Base-by-base conservation (phyloP, 2,329 filamentous ascomycete genomes). In the Davidsoniella eucalypti region DNA sequence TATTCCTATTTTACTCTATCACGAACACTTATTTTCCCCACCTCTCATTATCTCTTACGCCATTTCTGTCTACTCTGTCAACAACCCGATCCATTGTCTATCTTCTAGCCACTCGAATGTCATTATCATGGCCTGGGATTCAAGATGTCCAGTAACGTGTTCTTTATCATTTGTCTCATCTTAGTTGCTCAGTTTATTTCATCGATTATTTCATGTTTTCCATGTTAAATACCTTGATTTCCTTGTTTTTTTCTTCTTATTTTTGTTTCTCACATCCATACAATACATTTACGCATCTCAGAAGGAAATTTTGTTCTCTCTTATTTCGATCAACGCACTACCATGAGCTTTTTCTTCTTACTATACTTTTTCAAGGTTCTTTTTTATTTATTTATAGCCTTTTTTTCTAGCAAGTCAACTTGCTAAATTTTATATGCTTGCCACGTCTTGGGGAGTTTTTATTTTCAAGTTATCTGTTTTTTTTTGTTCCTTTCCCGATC, bases 81-180 rank as follows among this genome's bases (percentile, higher is more conserved):
- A 33, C 8, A 12, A 33, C 26, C 10, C 26, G 10, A 33, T 33
- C 8, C 26, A 33, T 12, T 33, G 26, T 33, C 26, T 21, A 33
- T 33, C 26, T 10, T 10, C 26, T 33, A 33, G 26, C 26, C 26
- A 33, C 26, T 33, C 26, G 21, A 33, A 33, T 33, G 8, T 33
- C 26, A 9, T 12, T 10, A 33, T 10, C 8, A 10, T 33, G 7
- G 26, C 26, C 26, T 33, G 26, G 10, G 26, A 8, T 33, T 9
- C 26, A 10, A 33, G 26, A 7, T 26, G 12, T 42, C 38, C 17
- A 42, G 21, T 21, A 26, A 10, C 29, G 21, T 36, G 26, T 12
- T 21, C 25, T 17, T 53, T 54, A 44, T 54, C 5, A 26, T 36
- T 26, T 12, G n/a, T 21, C 18, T 49, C 37, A 54, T 21, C 10